Conservation (phyloP, 257 asterid species). For the Solanum pennellii region DNA sequence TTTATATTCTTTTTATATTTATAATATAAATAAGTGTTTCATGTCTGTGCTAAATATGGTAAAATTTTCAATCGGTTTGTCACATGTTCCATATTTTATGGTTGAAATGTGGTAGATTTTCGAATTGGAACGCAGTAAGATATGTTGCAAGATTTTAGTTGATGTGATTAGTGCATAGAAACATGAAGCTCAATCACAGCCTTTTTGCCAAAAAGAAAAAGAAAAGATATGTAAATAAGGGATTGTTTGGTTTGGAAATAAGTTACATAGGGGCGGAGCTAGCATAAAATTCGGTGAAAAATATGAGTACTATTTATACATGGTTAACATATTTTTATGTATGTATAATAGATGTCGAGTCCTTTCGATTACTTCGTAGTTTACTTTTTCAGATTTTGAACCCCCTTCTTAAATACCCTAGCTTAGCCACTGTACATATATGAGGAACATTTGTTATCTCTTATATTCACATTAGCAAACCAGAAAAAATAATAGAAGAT, state of each 20-base stretch:
- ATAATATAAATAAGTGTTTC: not conserved
- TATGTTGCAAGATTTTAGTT: not conserved
- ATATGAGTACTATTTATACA: too few relatives aligned
- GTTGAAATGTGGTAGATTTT: not conserved
- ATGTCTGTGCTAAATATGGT: not conserved
- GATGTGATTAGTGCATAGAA: not conserved
- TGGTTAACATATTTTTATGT: too few relatives aligned
- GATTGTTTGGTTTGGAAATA: not conserved
- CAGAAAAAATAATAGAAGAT: too few relatives aligned
- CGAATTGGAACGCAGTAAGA: not conserved
- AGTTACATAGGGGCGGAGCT: not conserved
- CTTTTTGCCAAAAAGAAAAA: not conserved
- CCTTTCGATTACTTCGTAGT: too few relatives aligned
- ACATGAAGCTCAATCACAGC: not conserved
- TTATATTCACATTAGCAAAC: too few relatives aligned
- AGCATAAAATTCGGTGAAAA: too few relatives aligned
- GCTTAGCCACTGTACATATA: too few relatives aligned
- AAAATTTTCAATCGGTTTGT: not conserved
- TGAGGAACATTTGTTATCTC: too few relatives aligned
- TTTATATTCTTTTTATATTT: too few relatives aligned
- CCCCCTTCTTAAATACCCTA: too few relatives aligned
- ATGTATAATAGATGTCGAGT: too few relatives aligned
- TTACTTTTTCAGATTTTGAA: too few relatives aligned
- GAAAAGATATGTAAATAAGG: not conserved
- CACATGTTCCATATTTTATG: not conserved